Base-by-base conservation (phyloP, 306 rosid species). In the Pterocarpus santalinus region DNA sequence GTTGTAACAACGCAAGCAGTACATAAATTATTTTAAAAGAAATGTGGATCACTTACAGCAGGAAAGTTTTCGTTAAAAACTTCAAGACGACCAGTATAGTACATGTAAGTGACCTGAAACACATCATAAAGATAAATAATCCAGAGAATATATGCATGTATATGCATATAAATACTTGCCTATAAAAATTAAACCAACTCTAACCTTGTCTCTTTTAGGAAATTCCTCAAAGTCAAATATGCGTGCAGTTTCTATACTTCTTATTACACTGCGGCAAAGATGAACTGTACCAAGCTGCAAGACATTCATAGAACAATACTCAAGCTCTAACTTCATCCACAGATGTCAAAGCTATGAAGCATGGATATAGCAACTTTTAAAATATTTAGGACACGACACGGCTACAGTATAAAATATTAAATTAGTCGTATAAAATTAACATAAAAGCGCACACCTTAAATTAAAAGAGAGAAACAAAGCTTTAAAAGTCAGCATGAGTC, bases 11-110 rank as follows among this genome's bases (percentile, higher is more conserved):
- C 46, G 72, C 77, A 81, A 70, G 53, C 66, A 63, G 7, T 44
- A 7, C 69, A 63, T 72, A 34, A 46, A 63, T n/a, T 53, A 61
- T 80, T 70, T 64, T 55, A 16, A 64, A 67, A 63, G 66, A 81
- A 78, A 60, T 57, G 69, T 62, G 73, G 78, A 79, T 62, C 70
- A 90, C 99, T 90, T 88, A 95, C 97, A 62, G 97, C 89, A 35
- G 96, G 93, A 72, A 93, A 95, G 79, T 95, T 95, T 90, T 95
- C 99, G 65, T 95, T 93, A 89, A 93, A 91, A 83, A 95, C 99
- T 82, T 95, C 98, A 1, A 95, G 96, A 67, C 99, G 98, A n/a
- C 99, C 99, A 10, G 99, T 95, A 84, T 93, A 95, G 84, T 95
- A 95, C 99, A 91, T 93, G 93, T 95, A 95, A 57, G 98, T 90